phyloP scores from a whole-genome alignment of 148 eudicot species.

The Chenopodium album region DNA sequence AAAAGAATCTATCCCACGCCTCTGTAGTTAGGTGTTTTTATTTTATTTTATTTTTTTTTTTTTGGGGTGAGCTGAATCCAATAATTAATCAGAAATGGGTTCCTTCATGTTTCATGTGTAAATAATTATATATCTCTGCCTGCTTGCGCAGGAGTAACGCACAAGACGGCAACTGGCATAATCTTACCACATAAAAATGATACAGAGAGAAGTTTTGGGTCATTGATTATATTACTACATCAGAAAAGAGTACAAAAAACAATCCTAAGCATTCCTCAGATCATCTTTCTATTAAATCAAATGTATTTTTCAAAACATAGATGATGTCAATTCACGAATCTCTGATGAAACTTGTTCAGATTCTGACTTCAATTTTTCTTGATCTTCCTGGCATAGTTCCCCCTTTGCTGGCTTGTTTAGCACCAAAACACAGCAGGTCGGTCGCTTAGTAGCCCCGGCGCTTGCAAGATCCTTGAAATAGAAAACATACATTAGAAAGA shows the following conservation, averaged over 20 bases:
- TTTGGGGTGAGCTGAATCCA: too few relatives aligned
- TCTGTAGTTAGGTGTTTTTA: too few relatives aligned
- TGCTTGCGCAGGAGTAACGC: not conserved
- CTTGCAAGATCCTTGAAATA: constrained; percentile 80
- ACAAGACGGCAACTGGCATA: not conserved
- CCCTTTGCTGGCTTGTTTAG: constrained; percentile 84
- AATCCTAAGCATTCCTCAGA: constrained; percentile 11
- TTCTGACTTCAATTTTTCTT: constrained; percentile 66
- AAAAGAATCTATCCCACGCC: too few relatives aligned
- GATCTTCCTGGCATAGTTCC: constrained; percentile 62
- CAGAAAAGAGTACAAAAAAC: constrained; percentile 10
- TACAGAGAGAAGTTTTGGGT: not conserved
- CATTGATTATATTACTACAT: constrained; percentile 8
- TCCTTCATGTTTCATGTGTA: too few relatives aligned
- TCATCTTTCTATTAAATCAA: not conserved
- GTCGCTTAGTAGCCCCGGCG: constrained; percentile 96
- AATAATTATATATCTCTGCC: too few relatives aligned
- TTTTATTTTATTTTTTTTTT: too few relatives aligned
- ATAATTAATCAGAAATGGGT: too few relatives aligned
- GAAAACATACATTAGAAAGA: not conserved
- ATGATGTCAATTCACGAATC: constrained; percentile 47
- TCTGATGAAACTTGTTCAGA: constrained; percentile 67
- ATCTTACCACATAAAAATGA: not conserved
- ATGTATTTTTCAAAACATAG: constrained; percentile 45
- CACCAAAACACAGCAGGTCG: constrained; percentile 94